Conservation (phyloP, 768 basidiomycete genomes). For the Rhodotorula kratochvilovae region DNA sequence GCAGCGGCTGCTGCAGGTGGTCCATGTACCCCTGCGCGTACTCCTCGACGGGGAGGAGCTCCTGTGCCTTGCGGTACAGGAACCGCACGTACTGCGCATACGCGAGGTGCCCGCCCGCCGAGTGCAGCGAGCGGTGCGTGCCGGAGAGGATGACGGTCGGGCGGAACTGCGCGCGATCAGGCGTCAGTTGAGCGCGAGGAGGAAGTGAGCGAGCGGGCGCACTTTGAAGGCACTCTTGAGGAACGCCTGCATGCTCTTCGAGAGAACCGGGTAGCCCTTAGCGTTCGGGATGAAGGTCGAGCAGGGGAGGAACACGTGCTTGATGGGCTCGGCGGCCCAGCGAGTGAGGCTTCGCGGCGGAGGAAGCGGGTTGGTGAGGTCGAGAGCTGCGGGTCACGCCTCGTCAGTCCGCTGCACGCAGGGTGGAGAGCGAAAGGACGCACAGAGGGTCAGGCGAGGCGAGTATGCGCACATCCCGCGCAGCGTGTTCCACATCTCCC, state of each 20-base stretch:
- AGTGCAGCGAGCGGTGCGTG: constrained; percentile 62
- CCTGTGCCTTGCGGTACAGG: constrained; percentile 66
- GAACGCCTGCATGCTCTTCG: constrained; percentile 87
- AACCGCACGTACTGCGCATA: constrained; percentile 86
- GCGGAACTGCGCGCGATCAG: constrained; percentile 59
- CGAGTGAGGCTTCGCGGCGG: constrained; percentile 69
- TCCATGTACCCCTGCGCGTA: constrained; percentile 92
- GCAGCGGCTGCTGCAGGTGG: constrained; percentile 77
- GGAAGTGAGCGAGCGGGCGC: constrained; percentile 41
- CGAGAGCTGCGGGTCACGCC: constrained; percentile 61
- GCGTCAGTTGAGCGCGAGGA: neutral
- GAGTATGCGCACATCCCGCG: constrained; percentile 79
- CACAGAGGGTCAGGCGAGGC: constrained; percentile 49
- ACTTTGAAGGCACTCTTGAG: constrained; percentile 84
- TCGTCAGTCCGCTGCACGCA: neutral
- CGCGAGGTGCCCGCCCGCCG: constrained; percentile 72
- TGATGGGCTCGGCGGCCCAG: constrained; percentile 92
- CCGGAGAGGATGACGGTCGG: constrained; percentile 79
- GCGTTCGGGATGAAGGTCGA: constrained; percentile 89
- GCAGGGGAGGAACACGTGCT: constrained; percentile 79
- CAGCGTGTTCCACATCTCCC: constrained; percentile 99
- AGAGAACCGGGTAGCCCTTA: constrained; percentile 93
- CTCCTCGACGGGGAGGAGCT: constrained; percentile 72
- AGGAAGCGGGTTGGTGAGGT: constrained; percentile 83
- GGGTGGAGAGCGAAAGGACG: constrained; percentile 39